Base-by-base conservation (phyloP, 306 rosid genomes). In the Argentina anserina region DNA sequence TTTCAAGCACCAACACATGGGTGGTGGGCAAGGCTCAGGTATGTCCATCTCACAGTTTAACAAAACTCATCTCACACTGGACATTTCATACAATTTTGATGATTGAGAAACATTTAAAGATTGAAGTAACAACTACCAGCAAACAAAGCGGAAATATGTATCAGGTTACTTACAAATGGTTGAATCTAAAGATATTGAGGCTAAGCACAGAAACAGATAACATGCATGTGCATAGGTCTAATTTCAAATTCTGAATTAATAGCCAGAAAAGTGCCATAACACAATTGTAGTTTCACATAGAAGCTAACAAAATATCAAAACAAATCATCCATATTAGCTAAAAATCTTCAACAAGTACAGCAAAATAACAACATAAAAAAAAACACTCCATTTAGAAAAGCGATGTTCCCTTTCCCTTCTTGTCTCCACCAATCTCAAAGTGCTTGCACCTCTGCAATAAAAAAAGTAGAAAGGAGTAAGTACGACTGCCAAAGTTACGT, bases 381-480 rank as follows among this genome's bases (percentile, higher is more conserved):
- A 34, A 50, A 15, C 25, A 62, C 20, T 9, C 56, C 67, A n/a
- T 34, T 60, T 69, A 81, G 43, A 81, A 81, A 56, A 81, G 81
- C 21, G 81, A 81, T 13, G 85, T 81, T 43, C 85, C 85, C 85
- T 77, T 81, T 4, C 85, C 81, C 73, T 81, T 81, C 76, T 81
- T 81, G 73, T 81, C 81, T 73, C 81, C 81, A 62, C 81, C 85
- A 3, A 81, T 81, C 67, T 81, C 85, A 58, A 81, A 81, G 65
- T 81, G 81, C 79, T 77, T 81, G 85, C 79, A 81, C 72, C 85
- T 72, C 85, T 81, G 78, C 67, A 75, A 9, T 58, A 74, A 42
- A 39, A 42, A 26, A 42, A 18, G 15, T 0, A 23, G 17, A 23
- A 20, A 6, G 0, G 0, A 13, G 36, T 53, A 33, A 17, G 2